Base-by-base conservation (phyloP, 139 green algal genomes). In the Nannochloris sp. region DNA sequence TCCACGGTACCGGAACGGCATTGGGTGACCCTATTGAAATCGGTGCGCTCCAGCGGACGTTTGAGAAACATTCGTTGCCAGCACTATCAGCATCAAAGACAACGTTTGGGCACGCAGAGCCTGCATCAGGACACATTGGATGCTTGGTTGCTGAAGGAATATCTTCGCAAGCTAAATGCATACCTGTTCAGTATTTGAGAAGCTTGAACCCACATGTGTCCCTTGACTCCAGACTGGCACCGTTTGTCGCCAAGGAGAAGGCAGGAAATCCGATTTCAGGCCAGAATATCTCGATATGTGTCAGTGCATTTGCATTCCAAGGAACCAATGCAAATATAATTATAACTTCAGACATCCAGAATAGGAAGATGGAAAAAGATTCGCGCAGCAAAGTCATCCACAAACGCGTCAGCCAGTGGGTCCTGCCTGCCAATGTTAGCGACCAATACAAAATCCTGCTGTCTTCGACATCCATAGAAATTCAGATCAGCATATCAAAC, bases 51-150 rank as follows among this genome's bases (percentile, higher is more conserved):
- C 16, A 23, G 16, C 26, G 16, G 23, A 5, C 13, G 25, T 59
- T 36, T 53, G 46, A 53, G 16, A 28, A 20, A 53, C 12, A 28
- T 23, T 28, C 17, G 5, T 53, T 28, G 16, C 46, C 46, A 0
- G 9, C 46, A 20, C 17, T 94, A 46, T 63, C 74, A 2, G 71
- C 82, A 29, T 76, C 79, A 49, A 95, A 95, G 66, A 85, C 75
- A 31, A 53, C 66, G 16, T 6, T 84, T 10, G 88, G 87, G 11
- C 88, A 95, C 70, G 79, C 87, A n/a, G 82, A 88, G 67, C 69
- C 79, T 1, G 82, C 61, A 0, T 71, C 79, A 12, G 82, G 82
- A 20, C 67, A 25, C 20, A 46, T 79, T 46, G 69, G 76, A 37
- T 49, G 82, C n/a, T 17, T 71, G 11, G 31, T 67, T 56, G 64